A percentile compares a stretch with the other conserved stretches of the same genome.
Evolutionary conservation across 2,329 filamentous ascomycete species (phyloP).

Genomic region (Fusarium newnesense): DNA sequence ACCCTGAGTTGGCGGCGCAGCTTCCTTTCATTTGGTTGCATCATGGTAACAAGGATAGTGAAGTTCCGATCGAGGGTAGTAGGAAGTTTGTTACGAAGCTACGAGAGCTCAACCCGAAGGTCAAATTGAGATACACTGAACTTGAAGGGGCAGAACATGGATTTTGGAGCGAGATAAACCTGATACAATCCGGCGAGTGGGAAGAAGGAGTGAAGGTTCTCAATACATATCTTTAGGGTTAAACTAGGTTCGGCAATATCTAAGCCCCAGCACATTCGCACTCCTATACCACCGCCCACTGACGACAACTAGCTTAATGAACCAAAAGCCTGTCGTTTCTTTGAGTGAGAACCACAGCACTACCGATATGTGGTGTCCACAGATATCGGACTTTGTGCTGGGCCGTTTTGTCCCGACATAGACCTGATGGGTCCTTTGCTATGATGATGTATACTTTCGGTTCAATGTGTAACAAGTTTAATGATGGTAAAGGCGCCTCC

Average conservation of each 20-base stretch:
- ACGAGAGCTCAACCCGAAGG: neutral
- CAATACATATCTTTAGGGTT: neutral
- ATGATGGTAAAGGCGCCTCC: too few species aligned
- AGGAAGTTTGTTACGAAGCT: neutral
- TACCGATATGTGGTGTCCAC: too few species aligned
- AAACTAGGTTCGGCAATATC: neutral
- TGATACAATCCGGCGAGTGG: neutral
- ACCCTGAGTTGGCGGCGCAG: fast-evolving
- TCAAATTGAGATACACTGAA: neutral
- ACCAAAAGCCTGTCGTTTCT: too few species aligned
- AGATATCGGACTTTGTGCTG: too few species aligned
- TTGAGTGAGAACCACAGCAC: too few species aligned
- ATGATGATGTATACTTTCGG: too few species aligned
- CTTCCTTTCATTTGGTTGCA: neutral
- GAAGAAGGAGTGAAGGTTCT: neutral
- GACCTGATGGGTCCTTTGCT: too few species aligned
- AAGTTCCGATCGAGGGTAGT: neutral
- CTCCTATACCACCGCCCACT: too few species aligned
- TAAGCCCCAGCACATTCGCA: fast-evolving
- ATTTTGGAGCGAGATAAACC: neutral
- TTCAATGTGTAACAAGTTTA: too few species aligned
- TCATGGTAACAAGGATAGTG: neutral
- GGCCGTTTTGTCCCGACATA: too few species aligned
- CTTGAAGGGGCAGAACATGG: neutral
- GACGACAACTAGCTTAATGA: too few species aligned